A percentile compares a stretch with the other conserved stretches of the same genome.
Conservation (phyloP, 306 rosid genomes). For the Begonia fuchsioides region DNA sequence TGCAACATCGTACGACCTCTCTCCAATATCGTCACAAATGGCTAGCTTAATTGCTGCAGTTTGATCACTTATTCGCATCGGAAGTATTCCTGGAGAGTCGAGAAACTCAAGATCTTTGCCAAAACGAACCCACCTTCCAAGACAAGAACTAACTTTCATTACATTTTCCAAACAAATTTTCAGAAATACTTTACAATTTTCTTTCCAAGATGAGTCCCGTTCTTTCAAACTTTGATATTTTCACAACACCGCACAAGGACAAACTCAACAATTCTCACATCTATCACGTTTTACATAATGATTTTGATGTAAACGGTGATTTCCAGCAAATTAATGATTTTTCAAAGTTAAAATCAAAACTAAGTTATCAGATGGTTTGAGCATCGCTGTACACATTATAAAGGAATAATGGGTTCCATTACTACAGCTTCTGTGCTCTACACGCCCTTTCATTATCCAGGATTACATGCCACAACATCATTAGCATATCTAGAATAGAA, state of each 20-base stretch:
- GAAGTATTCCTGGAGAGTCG: slow-evolving; percentile 90
- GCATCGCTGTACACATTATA: too few relatives aligned
- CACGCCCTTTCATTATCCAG: background rate
- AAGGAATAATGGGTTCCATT: background rate
- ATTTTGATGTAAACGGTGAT: too few relatives aligned
- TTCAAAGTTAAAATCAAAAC: too few relatives aligned
- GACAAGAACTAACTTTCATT: slow-evolving; percentile 3
- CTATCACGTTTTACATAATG: too few relatives aligned
- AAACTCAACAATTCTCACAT: too few relatives aligned
- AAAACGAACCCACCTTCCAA: slow-evolving; percentile 80
- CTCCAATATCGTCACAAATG: slow-evolving; percentile 95
- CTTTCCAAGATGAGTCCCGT: too few relatives aligned
- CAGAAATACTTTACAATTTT: too few relatives aligned
- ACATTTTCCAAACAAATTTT: too few relatives aligned
- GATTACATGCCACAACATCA: background rate
- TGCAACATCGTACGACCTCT: slow-evolving; percentile 59
- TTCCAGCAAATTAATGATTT: too few relatives aligned
- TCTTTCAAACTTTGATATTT: too few relatives aligned
- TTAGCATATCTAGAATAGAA: background rate
- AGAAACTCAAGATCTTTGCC: slow-evolving; percentile 86
- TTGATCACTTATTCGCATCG: slow-evolving; percentile 92
- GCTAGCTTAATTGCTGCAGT: slow-evolving; percentile 95
- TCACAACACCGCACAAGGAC: too few relatives aligned
- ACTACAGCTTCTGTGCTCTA: background rate
- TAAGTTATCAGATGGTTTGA: too few relatives aligned